Percentiles rank a stretch among this genome's conserved stretches.
Conservation (phyloP, 352 stramenopile genomes). For the Paralagenidium karlingii region DNA sequence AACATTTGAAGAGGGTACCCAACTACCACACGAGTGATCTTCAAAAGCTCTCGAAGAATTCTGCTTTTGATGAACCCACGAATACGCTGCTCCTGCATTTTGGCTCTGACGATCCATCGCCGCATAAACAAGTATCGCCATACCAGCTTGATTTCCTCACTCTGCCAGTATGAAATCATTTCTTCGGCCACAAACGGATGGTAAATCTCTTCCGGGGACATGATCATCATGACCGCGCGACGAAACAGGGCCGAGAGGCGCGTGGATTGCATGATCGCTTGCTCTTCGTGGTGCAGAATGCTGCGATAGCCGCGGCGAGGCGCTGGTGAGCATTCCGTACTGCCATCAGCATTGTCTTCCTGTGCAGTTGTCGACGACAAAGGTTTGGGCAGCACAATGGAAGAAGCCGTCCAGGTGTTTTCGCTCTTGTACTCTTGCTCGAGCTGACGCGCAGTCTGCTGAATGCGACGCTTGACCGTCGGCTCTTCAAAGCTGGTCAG, state of each 20-base stretch:
- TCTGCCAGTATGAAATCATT: slow-evolving; percentile 67
- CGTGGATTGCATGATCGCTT: slow-evolving; percentile 30
- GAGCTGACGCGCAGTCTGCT: too few species aligned
- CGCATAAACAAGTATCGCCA: slow-evolving; percentile 80
- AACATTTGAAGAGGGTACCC: slow-evolving; percentile 59
- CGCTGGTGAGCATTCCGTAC: too few species aligned
- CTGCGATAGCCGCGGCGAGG: too few species aligned
- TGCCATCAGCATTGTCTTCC: too few species aligned
- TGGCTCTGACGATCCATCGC: slow-evolving; percentile 70
- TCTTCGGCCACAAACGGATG: slow-evolving; percentile 68
- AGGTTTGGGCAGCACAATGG: too few species aligned
- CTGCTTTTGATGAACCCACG: slow-evolving; percentile 53
- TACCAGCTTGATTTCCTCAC: slow-evolving; percentile 57
- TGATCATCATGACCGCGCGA: slow-evolving; percentile 69
- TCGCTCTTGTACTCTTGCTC: too few species aligned
- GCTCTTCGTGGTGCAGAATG: slow-evolving; percentile 65
- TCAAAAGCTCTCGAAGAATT: slow-evolving; percentile 52
- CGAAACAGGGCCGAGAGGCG: slow-evolving; percentile 63
- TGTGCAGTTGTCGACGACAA: too few species aligned
- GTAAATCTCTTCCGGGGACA: slow-evolving; percentile 58
- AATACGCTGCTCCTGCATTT: slow-evolving; percentile 45
- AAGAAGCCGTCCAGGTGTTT: too few species aligned
- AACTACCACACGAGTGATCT: too few species aligned
- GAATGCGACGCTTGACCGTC: too few species aligned
- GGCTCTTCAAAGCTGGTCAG: too few species aligned